A percentile compares a stretch with the other conserved stretches of the same genome.
These are phyloP conservation scores for Neurospora sp. DNA, from an alignment of 495 filamentous ascomycete genomes.

Conservation along the genomic window DNA sequence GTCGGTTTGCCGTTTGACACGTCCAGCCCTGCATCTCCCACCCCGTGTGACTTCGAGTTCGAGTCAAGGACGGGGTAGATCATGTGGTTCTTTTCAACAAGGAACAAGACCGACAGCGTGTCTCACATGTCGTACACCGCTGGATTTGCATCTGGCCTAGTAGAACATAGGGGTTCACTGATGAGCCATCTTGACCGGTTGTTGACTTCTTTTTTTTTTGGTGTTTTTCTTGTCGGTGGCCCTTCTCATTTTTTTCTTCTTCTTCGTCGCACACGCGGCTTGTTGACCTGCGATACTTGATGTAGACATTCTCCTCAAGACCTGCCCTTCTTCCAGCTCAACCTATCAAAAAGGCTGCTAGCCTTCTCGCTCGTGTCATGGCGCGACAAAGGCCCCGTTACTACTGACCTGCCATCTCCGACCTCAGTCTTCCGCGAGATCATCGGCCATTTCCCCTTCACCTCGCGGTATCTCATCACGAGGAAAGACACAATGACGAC, in stretches of 20 bases:
- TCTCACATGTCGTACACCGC: background rate
- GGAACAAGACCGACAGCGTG: background rate
- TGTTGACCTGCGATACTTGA: background rate
- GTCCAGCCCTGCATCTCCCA: background rate
- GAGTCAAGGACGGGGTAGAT: background rate
- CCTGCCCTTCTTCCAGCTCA: background rate
- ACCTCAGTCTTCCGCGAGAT: conserved; percentile 26
- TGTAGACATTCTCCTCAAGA: background rate
- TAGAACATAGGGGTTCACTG: background rate
- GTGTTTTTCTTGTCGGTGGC: background rate
- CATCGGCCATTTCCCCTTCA: conserved; percentile 56
- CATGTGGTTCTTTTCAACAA: background rate
- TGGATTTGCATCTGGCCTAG: background rate
- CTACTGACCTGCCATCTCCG: background rate
- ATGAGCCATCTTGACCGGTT: background rate
- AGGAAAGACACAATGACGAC: conserved; percentile 51
- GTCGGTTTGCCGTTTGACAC: background rate
- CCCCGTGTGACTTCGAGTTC: background rate
- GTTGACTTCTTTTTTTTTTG: background rate
- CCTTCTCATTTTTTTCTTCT: background rate
- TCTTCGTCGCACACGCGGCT: background rate
- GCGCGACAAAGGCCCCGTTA: background rate
- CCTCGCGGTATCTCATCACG: conserved; percentile 56
- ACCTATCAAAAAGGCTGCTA: background rate
- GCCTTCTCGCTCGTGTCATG: background rate